phyloP scores from a whole-genome alignment of 768 basidiomycete genomes.

The Pisolithus microcarpus region DNA sequence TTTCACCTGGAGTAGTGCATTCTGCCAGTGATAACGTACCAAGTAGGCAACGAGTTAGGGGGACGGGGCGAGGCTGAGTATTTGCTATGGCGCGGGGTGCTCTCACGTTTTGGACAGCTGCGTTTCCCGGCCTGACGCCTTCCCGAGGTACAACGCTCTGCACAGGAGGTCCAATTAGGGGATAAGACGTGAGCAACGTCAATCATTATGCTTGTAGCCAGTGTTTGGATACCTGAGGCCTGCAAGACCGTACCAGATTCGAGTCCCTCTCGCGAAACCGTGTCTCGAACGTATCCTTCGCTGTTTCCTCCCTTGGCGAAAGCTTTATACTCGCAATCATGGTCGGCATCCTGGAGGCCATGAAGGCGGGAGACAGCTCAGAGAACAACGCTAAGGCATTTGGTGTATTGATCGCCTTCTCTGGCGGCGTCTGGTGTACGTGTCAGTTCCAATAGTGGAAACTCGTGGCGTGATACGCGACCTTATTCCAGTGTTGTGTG shows the following conservation, averaged over 20 bases:
- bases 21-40: constrained; percentile 59
- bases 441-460: constrained; percentile 14
- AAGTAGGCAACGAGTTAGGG: constrained; percentile 30
- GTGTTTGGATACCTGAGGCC: constrained; percentile 17
- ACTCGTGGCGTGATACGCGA: background rate
- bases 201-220: background rate
- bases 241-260: constrained; percentile 44
- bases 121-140: constrained; percentile 74
- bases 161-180: constrained; percentile 31
- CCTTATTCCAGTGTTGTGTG: constrained; percentile 57
- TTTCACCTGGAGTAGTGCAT: background rate
- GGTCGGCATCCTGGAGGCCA: constrained; percentile 65
- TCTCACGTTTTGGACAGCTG: constrained; percentile 78
- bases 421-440: constrained; percentile 66
- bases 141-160: constrained; percentile 57
- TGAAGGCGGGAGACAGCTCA: constrained; percentile 52
- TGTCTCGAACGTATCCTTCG: constrained; percentile 69
- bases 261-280: constrained; percentile 65
- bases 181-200: constrained; percentile 37
- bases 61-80: background rate
- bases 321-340: constrained; percentile 63
- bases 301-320: constrained; percentile 64
- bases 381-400: constrained; percentile 73
- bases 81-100: constrained; percentile 36
- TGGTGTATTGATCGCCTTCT: constrained; percentile 71